Evolutionary conservation across 2,329 filamentous ascomycete species (phyloP).

Genomic region (Stemphylium vesicarium): DNA sequence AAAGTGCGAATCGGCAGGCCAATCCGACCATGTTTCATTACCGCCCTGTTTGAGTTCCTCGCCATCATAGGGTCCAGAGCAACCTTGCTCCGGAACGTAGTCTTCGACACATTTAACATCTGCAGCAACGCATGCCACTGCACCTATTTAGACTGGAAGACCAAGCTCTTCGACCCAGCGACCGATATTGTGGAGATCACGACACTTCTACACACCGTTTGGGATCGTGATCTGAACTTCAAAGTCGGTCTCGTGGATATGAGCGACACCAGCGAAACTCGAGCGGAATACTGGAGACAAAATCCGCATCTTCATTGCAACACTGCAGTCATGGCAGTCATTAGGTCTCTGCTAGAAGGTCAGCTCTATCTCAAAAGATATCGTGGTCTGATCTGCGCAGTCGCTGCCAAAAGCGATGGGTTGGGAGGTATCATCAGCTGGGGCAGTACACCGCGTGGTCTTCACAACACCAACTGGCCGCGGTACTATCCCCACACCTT

Average conservation of each 20-base stretch:
- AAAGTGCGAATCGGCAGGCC: background rate
- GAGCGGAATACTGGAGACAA: background rate
- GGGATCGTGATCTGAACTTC: background rate
- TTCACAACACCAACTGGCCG: background rate
- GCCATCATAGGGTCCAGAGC: background rate
- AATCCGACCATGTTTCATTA: background rate
- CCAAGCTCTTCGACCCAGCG: background rate
- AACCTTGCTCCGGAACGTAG: background rate
- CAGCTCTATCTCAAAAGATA: background rate
- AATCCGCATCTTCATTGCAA: background rate
- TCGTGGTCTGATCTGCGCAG: background rate
- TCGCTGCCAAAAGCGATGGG: background rate
- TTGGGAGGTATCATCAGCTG: background rate
- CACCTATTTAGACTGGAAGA: background rate
- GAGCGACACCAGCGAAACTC: no score
- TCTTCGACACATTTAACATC: background rate
- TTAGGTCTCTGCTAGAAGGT: background rate
- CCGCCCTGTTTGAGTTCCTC: background rate
- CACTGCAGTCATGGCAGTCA: background rate
- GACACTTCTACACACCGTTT: background rate
- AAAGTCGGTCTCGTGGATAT: background rate
- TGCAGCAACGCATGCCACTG: background rate
- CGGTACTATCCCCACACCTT: background rate
- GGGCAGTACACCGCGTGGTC: background rate
- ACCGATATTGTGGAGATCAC: background rate